Percentiles rank a stretch among this genome's conserved stretches.
Evolutionary conservation across 352 stramenopile species (phyloP).

Genomic region (Phytophthora pluvialis): DNA sequence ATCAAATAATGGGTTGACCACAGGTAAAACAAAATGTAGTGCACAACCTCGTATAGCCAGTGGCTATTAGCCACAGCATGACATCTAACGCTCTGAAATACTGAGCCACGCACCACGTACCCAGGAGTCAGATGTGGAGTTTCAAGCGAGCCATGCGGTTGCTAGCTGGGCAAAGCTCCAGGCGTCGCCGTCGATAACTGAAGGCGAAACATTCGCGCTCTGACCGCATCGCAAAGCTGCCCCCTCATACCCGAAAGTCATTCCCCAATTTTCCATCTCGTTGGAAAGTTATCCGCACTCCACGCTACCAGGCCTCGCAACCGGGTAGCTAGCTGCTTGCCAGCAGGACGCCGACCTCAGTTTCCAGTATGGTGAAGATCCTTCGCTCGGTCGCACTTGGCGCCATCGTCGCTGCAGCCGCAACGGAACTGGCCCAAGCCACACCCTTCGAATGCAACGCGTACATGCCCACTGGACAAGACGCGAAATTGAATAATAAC

Average conservation of each 20-base stretch:
- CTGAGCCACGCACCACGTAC: neutral
- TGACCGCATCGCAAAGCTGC: conserved; percentile 16
- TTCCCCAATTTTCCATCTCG: conserved; percentile 42
- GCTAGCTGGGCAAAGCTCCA: conserved; percentile 9
- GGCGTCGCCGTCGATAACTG: conserved; percentile 25
- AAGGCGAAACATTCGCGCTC: conserved; percentile 17
- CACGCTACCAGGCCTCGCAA: neutral
- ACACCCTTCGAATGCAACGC: conserved; percentile 33
- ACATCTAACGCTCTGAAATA: neutral
- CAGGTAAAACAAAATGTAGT: neutral
- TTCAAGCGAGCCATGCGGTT: conserved; percentile 26
- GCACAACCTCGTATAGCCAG: neutral
- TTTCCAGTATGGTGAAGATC: conserved; percentile 29
- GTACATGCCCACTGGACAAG: conserved; percentile 21
- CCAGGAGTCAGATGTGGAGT: conserved; percentile 15
- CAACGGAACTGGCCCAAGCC: conserved; percentile 3
- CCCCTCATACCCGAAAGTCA: conserved; percentile 20
- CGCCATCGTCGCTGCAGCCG: conserved; percentile 18
- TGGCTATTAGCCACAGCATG: neutral
- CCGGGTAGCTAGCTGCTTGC: neutral
- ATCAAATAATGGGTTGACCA: neutral
- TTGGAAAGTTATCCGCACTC: conserved; percentile 34
- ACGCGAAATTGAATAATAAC: conserved; percentile 23
- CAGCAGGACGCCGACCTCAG: neutral
- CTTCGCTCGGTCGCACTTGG: conserved; percentile 13